Percentiles rank a stretch among this genome's conserved stretches.
Conservation (phyloP, 306 rosid genomes). For the Sicyos edulis region DNA sequence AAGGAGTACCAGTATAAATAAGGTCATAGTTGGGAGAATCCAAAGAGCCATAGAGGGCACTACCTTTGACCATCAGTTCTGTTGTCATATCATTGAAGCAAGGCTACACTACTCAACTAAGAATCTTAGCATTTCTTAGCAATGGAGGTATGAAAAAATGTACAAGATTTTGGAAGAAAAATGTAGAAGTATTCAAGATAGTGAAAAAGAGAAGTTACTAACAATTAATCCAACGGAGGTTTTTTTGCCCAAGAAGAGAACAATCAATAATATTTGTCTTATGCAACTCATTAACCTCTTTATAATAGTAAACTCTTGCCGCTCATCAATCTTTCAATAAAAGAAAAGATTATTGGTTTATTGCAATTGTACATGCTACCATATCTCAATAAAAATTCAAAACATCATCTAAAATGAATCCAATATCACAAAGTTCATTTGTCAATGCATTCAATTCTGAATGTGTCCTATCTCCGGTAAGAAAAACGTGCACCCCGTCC, state of each 20-base stretch:
- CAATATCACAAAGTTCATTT: conserved; percentile 50
- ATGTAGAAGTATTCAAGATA: neutral
- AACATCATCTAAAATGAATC: conserved; percentile 21
- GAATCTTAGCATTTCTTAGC: neutral
- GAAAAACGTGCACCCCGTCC: conserved; percentile 61
- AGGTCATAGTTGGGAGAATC: neutral
- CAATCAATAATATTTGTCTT: neutral
- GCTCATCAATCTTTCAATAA: neutral
- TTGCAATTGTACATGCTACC: neutral
- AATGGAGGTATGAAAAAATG: neutral
- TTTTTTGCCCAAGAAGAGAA: neutral
- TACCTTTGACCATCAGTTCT: neutral
- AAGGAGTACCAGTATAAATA: neutral
- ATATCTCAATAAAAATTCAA: conserved; percentile 7
- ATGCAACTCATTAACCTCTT: neutral
- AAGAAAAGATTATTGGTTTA: neutral
- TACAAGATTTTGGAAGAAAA: neutral
- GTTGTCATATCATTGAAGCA: neutral
- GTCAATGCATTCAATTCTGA: conserved; percentile 64
- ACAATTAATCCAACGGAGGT: neutral
- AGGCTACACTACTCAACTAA: neutral
- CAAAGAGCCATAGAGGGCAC: neutral
- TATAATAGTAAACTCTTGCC: neutral
- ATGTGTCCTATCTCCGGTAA: conserved; percentile 59
- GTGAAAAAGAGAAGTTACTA: neutral